Conservation (phyloP, 139 green algal species). For the Chlamydomonas sp. region DNA sequence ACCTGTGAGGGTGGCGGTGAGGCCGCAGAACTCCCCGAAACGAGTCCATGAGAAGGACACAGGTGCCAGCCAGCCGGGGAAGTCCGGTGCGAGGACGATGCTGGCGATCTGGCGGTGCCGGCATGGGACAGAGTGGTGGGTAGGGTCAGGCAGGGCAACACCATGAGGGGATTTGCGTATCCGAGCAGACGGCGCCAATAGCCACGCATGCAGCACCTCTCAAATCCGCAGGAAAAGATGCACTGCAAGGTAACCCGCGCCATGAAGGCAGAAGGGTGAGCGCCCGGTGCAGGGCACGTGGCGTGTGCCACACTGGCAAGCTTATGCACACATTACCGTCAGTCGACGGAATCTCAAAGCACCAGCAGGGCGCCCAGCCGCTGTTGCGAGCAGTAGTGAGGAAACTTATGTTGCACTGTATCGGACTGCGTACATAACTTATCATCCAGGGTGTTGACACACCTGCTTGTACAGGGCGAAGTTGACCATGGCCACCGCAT, state of each 20-base stretch:
- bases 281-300: too few species aligned
- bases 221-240: too few species aligned
- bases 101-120: constrained; percentile 61
- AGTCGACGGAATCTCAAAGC: too few species aligned
- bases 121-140: neutral
- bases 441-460: neutral
- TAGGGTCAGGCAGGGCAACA: neutral
- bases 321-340: too few species aligned
- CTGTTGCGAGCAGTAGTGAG: too few species aligned
- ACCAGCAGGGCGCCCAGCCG: too few species aligned
- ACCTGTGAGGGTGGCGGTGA: constrained; percentile 62
- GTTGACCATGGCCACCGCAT: constrained; percentile 56
- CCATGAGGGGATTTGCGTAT: neutral
- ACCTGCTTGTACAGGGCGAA: constrained; percentile 76
- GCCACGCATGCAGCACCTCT: too few species aligned
- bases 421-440: neutral
- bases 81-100: constrained; percentile 63
- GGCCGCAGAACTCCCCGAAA: constrained; percentile 73
- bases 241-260: too few species aligned
- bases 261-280: too few species aligned
- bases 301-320: too few species aligned
- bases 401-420: neutral
- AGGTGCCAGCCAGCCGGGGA: constrained; percentile 75
- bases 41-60: constrained; percentile 67
- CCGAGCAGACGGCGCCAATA: too few species aligned